Base-by-base conservation (phyloP, 768 basidiomycete species). In the Tricholoma flavovirens region DNA sequence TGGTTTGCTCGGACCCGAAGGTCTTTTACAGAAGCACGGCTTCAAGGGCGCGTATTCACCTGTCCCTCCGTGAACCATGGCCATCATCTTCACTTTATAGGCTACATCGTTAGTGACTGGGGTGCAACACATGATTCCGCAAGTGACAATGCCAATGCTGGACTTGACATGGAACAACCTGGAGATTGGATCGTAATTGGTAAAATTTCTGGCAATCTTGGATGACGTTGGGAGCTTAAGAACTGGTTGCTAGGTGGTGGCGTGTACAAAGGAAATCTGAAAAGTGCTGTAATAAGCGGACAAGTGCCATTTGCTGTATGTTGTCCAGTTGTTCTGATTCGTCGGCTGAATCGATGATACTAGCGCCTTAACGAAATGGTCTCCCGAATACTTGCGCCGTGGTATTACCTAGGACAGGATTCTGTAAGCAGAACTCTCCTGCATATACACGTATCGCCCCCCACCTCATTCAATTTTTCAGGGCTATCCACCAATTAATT, bases 51-150 rank as follows among this genome's bases (percentile, higher is more conserved):
- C 14, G 38, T 4, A 40, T 45, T 43, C 48, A 19, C 21, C 15
- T 19, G 26, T 49, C 15, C 24, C 17, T 19, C 22, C 9, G 4
- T 36, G 10, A 24, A 53, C 6, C 17, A 24, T 30, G 40, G 17
- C 5, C 42, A 12, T 45, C 43, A 42, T 26, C 59, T 21, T 19
- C 12, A 29, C 49, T 12, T 17, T 17, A n/a, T n/a, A 76, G 77
- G 76, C 1, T 79, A 68, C 55, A 72, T 78, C n/a, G 74, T 79
- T n/a, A 77, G 76, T 54, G 79, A 80, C 52, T 80, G 78, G 79
- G 78, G 78, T 11, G 79, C 77, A 2, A 80, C 79, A 4, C 74
- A 81, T 59, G 77, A 78, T 56, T 69, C 72, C 4, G 75, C 77
- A 4, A 59, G 62, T 15, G 76, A 73, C 51, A 79, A 79, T 62